Evolutionary conservation across 441 rosid genomes (phyloP), one percentile per base, ranked within the genome.

Genomic region (Mallotus repandus): DNA sequence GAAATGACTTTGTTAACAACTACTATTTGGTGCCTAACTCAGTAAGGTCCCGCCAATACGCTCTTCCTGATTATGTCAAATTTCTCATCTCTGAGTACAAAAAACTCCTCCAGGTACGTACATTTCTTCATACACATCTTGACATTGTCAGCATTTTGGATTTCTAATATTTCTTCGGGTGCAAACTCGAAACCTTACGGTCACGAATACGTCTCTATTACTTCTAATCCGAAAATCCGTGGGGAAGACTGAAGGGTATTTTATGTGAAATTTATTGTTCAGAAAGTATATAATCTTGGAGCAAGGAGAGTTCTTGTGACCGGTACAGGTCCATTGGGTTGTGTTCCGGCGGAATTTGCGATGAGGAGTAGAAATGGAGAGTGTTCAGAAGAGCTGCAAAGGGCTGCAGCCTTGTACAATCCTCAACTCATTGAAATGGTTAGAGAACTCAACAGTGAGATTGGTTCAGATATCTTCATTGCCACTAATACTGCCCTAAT

Each of bases 1-100:
- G 98, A 67, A 95, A 93, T 63, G 99, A 95, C 73, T 95, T 95
- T 50, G 98, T 95, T 43, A 95, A 91, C 85, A 93, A 93, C 74
- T 95, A 95, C 76, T 95, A 81, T 71, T 76, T 92, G 78, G 87
- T 93, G 60, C 99, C 97, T 9, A 86, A 81, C 81, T 95, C 98
- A 0, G 91, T 95, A 53, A 84, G 99, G 63, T 95, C 99, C 71
- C 97, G 93, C 70, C 97, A 93, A 48, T 93, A 78, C 75, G 10
- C 92, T 10, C 89, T 95, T 68, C 89, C 93, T 0, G 86, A 89
- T 63, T 95, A 89, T 58, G 97, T 95, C 38, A 87, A 79, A 69
- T 93, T 77, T 21, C 74, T 95, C 80, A 89, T 95, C 64, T 89
- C 96, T 58, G 98, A 95, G 83, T 95, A 89, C 74, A 85, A 82